A percentile compares a stretch with the other conserved stretches of the same genome.
These are phyloP conservation scores for Aspergillus clavatus DNA, from an alignment of 2,329 filamentous ascomycete genomes.

Conservation along the genomic window DNA sequence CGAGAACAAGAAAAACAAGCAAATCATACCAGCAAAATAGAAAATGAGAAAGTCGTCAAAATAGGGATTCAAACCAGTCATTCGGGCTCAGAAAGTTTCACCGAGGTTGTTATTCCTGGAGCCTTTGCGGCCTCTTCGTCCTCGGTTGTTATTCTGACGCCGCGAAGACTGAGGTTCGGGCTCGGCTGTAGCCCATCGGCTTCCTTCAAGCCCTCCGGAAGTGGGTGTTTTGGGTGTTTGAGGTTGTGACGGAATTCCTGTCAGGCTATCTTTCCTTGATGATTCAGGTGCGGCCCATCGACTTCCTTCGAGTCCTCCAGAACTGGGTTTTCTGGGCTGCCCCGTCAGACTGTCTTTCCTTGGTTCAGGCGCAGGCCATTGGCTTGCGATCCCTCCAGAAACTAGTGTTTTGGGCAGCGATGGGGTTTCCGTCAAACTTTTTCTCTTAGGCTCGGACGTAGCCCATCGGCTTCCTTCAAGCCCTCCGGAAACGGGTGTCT, in stretches of 20 bases:
- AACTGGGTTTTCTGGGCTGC: neutral
- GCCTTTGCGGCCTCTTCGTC: too few relatives aligned
- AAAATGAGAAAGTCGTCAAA: too few relatives aligned
- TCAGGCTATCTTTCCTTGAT: too few relatives aligned
- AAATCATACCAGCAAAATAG: neutral
- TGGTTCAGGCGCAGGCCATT: neutral
- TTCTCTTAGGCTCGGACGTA: neutral
- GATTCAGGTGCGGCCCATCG: neutral
- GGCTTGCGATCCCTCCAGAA: neutral
- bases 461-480: neutral
- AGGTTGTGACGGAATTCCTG: neutral
- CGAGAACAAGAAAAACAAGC: neutral
- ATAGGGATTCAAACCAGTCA: neutral
- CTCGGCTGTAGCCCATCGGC: neutral
- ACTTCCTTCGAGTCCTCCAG: neutral
- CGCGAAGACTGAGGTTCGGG: neutral
- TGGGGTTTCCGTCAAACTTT: too few relatives aligned
- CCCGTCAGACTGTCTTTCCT: too few relatives aligned
- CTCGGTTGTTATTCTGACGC: neutral
- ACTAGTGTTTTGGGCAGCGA: too few relatives aligned
- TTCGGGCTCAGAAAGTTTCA: neutral
- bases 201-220: too few relatives aligned
- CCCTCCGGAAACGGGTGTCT: too few relatives aligned
- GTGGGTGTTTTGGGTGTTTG: neutral
- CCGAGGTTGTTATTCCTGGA: too few relatives aligned